phyloP scores from a whole-genome alignment of 2,329 filamentous ascomycete genomes.

The Claviceps humidiphila region DNA sequence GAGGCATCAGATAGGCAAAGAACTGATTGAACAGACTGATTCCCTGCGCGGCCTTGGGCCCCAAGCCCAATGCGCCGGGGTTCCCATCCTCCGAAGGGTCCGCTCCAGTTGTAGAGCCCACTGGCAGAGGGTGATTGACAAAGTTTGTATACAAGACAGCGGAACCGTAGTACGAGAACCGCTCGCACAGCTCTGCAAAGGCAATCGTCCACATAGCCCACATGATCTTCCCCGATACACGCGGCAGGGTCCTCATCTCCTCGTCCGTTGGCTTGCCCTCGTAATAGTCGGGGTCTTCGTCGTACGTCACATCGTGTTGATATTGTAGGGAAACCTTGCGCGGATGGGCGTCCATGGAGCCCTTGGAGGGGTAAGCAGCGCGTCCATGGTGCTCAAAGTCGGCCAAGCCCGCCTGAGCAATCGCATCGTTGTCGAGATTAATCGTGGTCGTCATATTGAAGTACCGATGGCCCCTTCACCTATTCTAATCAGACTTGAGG shows the following conservation, averaged over 20 bases:
- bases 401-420: constrained; percentile 19
- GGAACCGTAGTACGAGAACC: constrained; percentile 66
- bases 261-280: constrained; percentile 43
- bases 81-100: constrained; percentile 19
- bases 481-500: background rate
- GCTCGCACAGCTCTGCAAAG: constrained; percentile 62
- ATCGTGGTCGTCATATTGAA: constrained; percentile 21
- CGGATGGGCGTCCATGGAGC: constrained; percentile 14
- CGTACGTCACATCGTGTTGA: constrained; percentile 11
- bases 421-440: constrained; percentile 24
- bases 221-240: constrained; percentile 51
- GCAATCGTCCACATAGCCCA: constrained; percentile 56
- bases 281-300: constrained; percentile 17
- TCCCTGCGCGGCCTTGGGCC: constrained; percentile 39
- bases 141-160: constrained; percentile 57
- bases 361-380: constrained; percentile 13
- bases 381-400: constrained; percentile 19
- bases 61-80: constrained; percentile 44
- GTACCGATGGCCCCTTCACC: too few relatives aligned
- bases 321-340: constrained; percentile 9
- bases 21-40: constrained; percentile 43
- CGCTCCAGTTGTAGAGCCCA: constrained; percentile 40
- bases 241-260: constrained; percentile 46
- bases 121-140: constrained; percentile 41
- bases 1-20: constrained; percentile 47